Conservation (phyloP, 2,329 filamentous ascomycete genomes). For the Botrytis byssoidea region DNA sequence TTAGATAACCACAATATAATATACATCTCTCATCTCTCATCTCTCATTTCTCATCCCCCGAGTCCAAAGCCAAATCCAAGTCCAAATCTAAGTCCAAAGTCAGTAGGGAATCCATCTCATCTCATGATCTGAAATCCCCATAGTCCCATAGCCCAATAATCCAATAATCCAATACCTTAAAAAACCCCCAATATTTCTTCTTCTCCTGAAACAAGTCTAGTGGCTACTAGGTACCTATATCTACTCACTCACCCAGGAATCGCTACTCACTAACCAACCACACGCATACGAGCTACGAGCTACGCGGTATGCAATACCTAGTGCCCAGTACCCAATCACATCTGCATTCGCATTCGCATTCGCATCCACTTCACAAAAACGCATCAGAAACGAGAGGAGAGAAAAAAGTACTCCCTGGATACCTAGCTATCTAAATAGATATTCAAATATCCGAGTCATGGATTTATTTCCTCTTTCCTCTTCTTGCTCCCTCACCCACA, state of each 20-base stretch:
- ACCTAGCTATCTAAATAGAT: neutral
- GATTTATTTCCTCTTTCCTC: neutral
- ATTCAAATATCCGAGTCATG: neutral
- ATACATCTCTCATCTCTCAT: no score
- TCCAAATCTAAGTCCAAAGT: no score
- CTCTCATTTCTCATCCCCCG: no score
- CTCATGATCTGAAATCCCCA: no score
- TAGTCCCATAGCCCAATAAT: accelerated
- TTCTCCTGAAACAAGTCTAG: neutral
- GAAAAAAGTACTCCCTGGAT: neutral
- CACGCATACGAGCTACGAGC: no score
- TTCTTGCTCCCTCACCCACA: neutral
- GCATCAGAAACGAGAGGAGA: neutral
- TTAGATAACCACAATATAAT: no score
- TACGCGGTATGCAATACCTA: no score
- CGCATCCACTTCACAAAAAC: neutral
- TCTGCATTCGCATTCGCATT: no score
- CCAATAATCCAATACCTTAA: neutral
- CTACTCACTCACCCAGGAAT: neutral
- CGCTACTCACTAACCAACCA: neutral
- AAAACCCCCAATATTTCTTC: accelerated
- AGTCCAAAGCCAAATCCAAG: no score
- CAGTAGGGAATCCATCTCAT: no score
- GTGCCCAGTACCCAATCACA: no score
- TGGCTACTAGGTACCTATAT: no score